phyloP scores from a whole-genome alignment of 169 alveolate genomes.

The Ophryocystis elektroscirrha region DNA sequence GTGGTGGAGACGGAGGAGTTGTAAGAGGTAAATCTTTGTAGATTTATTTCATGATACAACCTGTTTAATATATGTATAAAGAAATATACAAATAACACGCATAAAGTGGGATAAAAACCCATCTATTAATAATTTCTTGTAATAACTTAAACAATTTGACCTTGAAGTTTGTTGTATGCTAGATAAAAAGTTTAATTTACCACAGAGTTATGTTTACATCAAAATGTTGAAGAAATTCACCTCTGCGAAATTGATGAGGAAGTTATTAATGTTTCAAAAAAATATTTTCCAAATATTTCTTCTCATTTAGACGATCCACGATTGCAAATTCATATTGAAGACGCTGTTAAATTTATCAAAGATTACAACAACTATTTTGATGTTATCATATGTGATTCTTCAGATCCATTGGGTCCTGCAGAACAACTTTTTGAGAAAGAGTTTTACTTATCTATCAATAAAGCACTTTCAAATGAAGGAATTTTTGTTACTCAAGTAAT shows the following conservation, averaged over 20 bases:
- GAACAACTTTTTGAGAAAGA: conserved; percentile 27
- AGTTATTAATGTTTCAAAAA: conserved; percentile 36
- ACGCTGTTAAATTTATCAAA: conserved; percentile 14
- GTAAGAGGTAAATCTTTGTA: conserved; percentile 21
- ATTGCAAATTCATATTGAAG: conserved; percentile 23
- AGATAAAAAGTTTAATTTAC: too few species aligned
- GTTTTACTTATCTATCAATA: conserved; percentile 27
- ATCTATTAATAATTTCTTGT: not conserved
- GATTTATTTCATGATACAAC: too few species aligned
- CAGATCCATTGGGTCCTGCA: conserved; percentile 46
- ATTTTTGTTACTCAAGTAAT: conserved; percentile 4
- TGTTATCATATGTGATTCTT: conserved; percentile 33
- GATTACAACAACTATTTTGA: conserved; percentile 25
- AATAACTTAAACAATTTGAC: not conserved
- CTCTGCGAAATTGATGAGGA: conserved; percentile 42
- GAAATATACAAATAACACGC: too few species aligned
- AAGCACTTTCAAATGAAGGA: conserved; percentile 4
- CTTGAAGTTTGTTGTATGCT: not conserved
- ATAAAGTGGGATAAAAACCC: too few species aligned
- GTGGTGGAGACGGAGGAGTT: conserved; percentile 52
- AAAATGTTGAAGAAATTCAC: conserved; percentile 28
- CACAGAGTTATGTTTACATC: too few species aligned
- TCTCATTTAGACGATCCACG: conserved; percentile 38
- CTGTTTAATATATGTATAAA: too few species aligned
- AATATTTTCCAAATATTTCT: conserved; percentile 25